Base-by-base conservation (phyloP, 495 filamentous ascomycete genomes). In the Peziza echinospora region DNA sequence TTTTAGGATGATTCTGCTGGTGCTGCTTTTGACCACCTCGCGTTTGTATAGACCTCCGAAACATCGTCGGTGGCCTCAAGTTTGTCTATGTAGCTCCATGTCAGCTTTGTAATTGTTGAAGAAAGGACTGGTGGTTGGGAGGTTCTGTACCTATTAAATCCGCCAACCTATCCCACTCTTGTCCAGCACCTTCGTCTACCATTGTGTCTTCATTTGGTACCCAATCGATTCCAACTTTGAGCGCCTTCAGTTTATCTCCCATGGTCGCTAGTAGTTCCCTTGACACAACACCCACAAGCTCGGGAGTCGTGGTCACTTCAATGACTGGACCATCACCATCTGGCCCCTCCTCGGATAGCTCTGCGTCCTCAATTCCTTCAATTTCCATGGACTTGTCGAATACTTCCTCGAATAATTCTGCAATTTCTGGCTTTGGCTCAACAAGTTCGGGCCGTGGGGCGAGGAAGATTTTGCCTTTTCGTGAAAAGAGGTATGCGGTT, bases 311-410 rank as follows among this genome's bases (percentile, higher is more conserved):
- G 61, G 71, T 81, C 2, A 94, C 64, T 17, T 82, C 63, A 11
- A 93, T 62, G 34, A 75, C 47, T 13, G 21, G 23, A 37, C 28
- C 46, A 21, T 56, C 48, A 6, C 42, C 53, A 11, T 58, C 47
- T 34, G 8, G 74, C 5, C 75, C 78, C 6, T 81, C 71, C 7
- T 74, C 72, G 53, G 80, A 79, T 39, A 72, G 66, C 24, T 79
- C 73, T 2, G 92, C 71, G 57, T 94, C 89, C 48, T 79, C 73
- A 5, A 79, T 84, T 11, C 84, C 86, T 17, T 59, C 56, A 44
- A 77, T 78, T 48, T 99, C 86, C 34, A 96, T 73, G 5, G 80
- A 84, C 26, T 77, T 70, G 51, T 93, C 89, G 51, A 96, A 63
- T 34, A 82, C 71, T 21, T 80, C 71, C 47, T 93, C 85, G n/a